Percentiles rank a stretch among this genome's conserved stretches.
phyloP scores from a whole-genome alignment of 345 rosid genomes.

The Chamaenerion angustifolium region DNA sequence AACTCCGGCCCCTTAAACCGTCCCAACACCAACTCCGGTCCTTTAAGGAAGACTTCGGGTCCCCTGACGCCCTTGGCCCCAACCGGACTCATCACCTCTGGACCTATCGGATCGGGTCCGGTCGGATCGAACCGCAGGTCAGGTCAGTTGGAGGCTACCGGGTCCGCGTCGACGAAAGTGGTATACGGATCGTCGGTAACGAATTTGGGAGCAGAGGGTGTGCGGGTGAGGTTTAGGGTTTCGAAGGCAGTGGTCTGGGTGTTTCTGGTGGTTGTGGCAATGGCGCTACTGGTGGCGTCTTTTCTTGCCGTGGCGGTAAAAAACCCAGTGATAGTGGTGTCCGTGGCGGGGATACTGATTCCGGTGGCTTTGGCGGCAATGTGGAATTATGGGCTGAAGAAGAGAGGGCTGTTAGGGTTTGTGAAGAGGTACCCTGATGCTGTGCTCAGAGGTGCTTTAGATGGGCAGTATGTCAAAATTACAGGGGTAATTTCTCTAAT shows the following conservation, averaged over 20 bases:
- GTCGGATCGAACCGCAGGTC: constrained; percentile 53
- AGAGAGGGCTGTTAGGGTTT: constrained; percentile 52
- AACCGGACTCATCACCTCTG: constrained; percentile 85
- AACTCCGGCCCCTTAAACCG: constrained; percentile 55
- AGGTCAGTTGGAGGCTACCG: constrained; percentile 46
- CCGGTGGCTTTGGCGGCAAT: constrained; percentile 37
- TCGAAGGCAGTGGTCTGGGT: constrained; percentile 70
- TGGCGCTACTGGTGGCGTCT: constrained; percentile 55
- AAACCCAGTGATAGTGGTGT: constrained; percentile 54
- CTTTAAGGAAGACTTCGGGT: constrained; percentile 57
- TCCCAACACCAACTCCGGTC: constrained; percentile 56
- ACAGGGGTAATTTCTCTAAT: constrained; percentile 53
- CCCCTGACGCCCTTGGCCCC: constrained; percentile 59
- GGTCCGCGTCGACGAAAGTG: constrained; percentile 20
- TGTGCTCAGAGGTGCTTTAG: constrained; percentile 82
- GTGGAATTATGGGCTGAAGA: constrained; percentile 70
- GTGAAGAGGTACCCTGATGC: constrained; percentile 60
- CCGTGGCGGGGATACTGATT: constrained; percentile 36
- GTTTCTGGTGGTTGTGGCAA: constrained; percentile 43
- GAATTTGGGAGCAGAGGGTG: constrained; percentile 34
- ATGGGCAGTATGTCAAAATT: constrained; percentile 87
- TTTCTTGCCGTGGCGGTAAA: constrained; percentile 69
- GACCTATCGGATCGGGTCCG: constrained; percentile 62
- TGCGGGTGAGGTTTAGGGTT: constrained; percentile 61
- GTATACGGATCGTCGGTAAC: constrained; percentile 78